A percentile compares a stretch with the other conserved stretches of the same genome.
phyloP scores from a whole-genome alignment of 2,329 filamentous ascomycete genomes.

The Claviceps quebecensis region DNA sequence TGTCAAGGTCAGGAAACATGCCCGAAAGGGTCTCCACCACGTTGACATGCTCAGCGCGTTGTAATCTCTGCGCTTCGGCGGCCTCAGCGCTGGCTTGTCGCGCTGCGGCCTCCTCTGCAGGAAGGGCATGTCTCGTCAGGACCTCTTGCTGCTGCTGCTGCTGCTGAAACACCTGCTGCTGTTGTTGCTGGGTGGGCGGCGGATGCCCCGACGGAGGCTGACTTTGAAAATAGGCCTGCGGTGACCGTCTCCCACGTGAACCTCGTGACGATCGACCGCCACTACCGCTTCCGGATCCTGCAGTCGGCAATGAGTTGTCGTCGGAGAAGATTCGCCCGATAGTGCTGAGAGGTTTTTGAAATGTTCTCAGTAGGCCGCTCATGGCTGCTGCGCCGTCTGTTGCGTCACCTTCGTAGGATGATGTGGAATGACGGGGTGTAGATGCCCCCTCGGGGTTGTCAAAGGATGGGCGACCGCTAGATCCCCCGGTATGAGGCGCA shows the following conservation, averaged over 20 bases:
- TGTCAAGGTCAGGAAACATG: constrained; percentile 94
- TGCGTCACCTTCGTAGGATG: constrained; percentile 38
- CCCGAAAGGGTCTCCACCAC: constrained; percentile 86
- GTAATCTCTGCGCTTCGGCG: constrained; percentile 72
- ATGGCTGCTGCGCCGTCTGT: constrained; percentile 72
- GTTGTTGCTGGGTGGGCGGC: constrained; percentile 13
- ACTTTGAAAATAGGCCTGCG: constrained; percentile 15
- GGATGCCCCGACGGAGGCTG: constrained; percentile 9
- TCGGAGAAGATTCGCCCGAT: constrained; percentile 92
- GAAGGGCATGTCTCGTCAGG: constrained; percentile 32
- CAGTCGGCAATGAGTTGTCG: constrained; percentile 30
- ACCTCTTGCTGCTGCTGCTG: background rate
- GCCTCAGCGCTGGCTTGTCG: constrained; percentile 81
- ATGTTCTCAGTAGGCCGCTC: constrained; percentile 71
- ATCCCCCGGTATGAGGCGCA: constrained; percentile 11
- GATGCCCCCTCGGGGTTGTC: constrained; percentile 21
- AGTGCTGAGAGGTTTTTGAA: constrained; percentile 78
- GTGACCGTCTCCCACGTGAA: constrained; percentile 13
- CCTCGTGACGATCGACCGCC: constrained; percentile 22
- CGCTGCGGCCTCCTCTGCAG: constrained; percentile 76
- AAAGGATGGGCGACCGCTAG: constrained; percentile 27
- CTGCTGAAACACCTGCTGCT: constrained; percentile 5
- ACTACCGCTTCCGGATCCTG: constrained; percentile 17
- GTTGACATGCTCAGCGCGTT: constrained; percentile 72
- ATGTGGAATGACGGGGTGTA: constrained; percentile 38